phyloP scores from a whole-genome alignment of 1,284 basidiomycete species.

The Pseudozyma sp. region DNA sequence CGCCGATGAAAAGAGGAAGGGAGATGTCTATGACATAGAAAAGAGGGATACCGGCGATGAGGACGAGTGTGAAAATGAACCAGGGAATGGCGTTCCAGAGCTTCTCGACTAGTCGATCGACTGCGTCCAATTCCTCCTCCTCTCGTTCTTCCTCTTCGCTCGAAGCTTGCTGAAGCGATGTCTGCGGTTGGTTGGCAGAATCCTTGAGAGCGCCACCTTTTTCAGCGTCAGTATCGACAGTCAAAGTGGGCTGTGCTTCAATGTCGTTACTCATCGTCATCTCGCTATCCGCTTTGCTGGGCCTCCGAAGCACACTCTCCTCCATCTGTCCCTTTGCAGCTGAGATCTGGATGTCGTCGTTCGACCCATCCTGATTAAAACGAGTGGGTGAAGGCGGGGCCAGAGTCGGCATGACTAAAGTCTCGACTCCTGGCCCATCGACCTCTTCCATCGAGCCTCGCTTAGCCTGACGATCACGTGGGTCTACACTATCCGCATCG shows the following conservation, averaged over 20 bases:
- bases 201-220: not conserved
- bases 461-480: constrained; percentile 1
- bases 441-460: not conserved
- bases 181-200: not conserved
- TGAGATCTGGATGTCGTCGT: not conserved
- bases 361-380: not conserved
- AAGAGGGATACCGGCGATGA: constrained; percentile 54
- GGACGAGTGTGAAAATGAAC: constrained; percentile 31
- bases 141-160: not conserved
- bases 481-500: not conserved
- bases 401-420: constrained; percentile 28
- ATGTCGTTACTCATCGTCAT: constrained; percentile 14
- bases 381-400: constrained; percentile 17
- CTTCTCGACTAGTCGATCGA: constrained; percentile 49
- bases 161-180: not conserved
- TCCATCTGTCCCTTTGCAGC: not conserved
- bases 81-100: constrained; percentile 50
- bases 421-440: constrained; percentile 5
- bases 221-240: no score
- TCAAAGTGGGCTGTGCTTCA: not conserved
- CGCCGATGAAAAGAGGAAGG: constrained; percentile 54
- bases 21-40: constrained; percentile 56
- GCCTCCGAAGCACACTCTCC: not conserved
- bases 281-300: constrained; percentile 31
- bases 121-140: constrained; percentile 39